Conservation (phyloP, 495 filamentous ascomycete genomes). For the Talaromyces adpressus region DNA sequence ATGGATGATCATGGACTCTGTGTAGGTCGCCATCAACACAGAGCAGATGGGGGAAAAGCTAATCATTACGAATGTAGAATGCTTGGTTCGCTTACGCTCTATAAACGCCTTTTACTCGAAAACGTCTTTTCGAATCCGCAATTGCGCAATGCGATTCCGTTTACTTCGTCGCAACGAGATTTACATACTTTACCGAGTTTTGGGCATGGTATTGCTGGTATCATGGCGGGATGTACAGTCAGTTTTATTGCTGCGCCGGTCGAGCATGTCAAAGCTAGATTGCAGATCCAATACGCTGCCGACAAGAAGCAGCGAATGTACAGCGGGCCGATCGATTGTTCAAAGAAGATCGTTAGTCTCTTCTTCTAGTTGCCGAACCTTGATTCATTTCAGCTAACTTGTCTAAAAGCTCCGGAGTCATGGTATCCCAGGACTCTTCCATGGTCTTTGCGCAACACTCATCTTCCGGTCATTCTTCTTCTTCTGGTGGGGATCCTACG, state of each 20-base stretch:
- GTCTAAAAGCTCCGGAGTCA: slow-evolving; percentile 42
- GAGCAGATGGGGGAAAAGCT: too few relatives aligned
- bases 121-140: slow-evolving; percentile 63
- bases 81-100: slow-evolving; percentile 86
- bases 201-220: slow-evolving; percentile 80
- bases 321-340: slow-evolving; percentile 78
- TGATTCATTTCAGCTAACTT: slow-evolving; percentile 13
- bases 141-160: slow-evolving; percentile 30
- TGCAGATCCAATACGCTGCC: slow-evolving; percentile 86
- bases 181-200: slow-evolving; percentile 56
- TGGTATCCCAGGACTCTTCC: slow-evolving; percentile 74
- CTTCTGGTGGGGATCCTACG: slow-evolving; percentile 95
- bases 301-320: slow-evolving; percentile 70
- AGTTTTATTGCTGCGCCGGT: slow-evolving; percentile 89
- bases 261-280: slow-evolving; percentile 88
- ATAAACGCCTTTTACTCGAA: slow-evolving; percentile 72
- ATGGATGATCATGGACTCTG: slow-evolving; percentile 97
- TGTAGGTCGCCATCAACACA: slow-evolving; percentile 36
- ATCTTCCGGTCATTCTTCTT: slow-evolving; percentile 92
- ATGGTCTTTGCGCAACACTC: slow-evolving; percentile 76
- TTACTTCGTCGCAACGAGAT: slow-evolving; percentile 23
- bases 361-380: neutral
- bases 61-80: slow-evolving; percentile 42
- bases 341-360: slow-evolving; percentile 56
- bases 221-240: slow-evolving; percentile 83